phyloP scores from a whole-genome alignment of 441 rosid species.

The Arabidopsis lyrata region DNA sequence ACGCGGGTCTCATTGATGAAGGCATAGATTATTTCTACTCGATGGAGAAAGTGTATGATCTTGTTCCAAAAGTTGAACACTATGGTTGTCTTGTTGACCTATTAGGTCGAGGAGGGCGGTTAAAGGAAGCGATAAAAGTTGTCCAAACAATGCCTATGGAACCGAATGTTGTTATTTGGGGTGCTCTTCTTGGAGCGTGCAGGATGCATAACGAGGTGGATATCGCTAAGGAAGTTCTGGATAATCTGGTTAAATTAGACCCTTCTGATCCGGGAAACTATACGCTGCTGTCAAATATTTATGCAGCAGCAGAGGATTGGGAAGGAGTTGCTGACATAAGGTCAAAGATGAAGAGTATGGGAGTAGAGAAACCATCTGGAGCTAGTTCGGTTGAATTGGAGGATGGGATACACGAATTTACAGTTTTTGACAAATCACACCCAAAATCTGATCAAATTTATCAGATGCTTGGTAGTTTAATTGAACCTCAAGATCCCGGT shows the following conservation, averaged over 20 bases:
- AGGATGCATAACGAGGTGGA: conserved; percentile 62
- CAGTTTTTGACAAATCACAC: conserved; percentile 69
- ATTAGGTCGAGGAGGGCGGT: conserved; percentile 71
- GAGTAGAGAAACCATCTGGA: conserved; percentile 69
- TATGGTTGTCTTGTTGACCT: conserved; percentile 88
- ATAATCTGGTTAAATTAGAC: conserved; percentile 54
- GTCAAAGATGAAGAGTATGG: conserved; percentile 62
- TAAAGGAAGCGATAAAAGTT: conserved; percentile 70
- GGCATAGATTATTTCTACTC: conserved; percentile 63
- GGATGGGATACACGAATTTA: conserved; percentile 64
- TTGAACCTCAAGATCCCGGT: conserved; percentile 45
- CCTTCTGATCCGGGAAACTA: conserved; percentile 65
- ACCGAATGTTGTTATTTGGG: conserved; percentile 81
- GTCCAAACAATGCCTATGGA: conserved; percentile 71
- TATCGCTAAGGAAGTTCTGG: conserved; percentile 65
- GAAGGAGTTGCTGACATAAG: conserved; percentile 65
- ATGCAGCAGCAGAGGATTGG: conserved; percentile 83
- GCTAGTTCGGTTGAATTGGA: conserved; percentile 73
- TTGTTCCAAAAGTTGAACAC: conserved; percentile 77
- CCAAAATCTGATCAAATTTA: conserved; percentile 65
- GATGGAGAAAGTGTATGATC: conserved; percentile 68
- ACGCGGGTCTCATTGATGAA: conserved; percentile 71
- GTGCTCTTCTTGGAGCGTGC: conserved; percentile 82
- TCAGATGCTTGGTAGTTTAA: conserved; percentile 58
- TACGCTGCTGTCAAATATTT: conserved; percentile 72